Conservation (phyloP, 2,329 filamentous ascomycete species). For the Epichloe bromicola region DNA sequence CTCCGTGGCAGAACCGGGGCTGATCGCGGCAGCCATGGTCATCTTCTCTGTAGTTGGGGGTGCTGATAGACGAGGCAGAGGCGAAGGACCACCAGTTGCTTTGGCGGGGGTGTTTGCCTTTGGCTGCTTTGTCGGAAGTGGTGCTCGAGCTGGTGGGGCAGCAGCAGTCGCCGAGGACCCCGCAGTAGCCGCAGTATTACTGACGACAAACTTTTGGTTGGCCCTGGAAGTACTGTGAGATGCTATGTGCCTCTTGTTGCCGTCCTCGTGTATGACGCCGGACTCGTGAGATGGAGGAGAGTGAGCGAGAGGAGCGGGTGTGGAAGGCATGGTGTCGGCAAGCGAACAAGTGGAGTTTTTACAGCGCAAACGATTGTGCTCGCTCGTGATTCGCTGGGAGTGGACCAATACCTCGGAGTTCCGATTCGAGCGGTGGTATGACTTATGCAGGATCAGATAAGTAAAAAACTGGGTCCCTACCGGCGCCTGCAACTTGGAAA, state of each 20-base stretch:
- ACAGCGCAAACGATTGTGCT: conserved; percentile 4
- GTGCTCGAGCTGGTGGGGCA: conserved; percentile 11
- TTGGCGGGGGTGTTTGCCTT: conserved; percentile 10
- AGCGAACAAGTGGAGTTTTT: conserved; percentile 5
- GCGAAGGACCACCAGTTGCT: conserved; percentile 14
- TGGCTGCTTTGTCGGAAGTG: conserved; percentile 12
- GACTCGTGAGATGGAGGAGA: conserved; percentile 8
- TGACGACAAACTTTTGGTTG: conserved; percentile 1
- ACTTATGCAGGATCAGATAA: conserved; percentile 7
- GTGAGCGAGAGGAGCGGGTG: conserved; percentile 10
- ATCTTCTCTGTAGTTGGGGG: conserved; percentile 27
- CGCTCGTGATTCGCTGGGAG: conserved; percentile 5
- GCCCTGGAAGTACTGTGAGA: not conserved
- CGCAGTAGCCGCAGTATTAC: conserved; percentile 9
- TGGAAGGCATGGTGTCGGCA: conserved; percentile 13
- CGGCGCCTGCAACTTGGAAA: not conserved
- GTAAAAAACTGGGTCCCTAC: not conserved
- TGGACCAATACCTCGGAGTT: conserved; percentile 14
- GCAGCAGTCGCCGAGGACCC: conserved; percentile 7
- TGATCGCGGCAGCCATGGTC: conserved; percentile 35
- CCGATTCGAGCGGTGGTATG: conserved; percentile 11
- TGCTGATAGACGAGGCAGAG: conserved; percentile 19
- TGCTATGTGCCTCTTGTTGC: conserved; percentile 1
- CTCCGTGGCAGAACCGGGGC: conserved; percentile 26
- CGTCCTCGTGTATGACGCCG: not conserved